Percentiles rank a stretch among this genome's conserved stretches.
phyloP scores from a whole-genome alignment of 1,139 yeast genomes.

The Blastobotrys elegans region DNA sequence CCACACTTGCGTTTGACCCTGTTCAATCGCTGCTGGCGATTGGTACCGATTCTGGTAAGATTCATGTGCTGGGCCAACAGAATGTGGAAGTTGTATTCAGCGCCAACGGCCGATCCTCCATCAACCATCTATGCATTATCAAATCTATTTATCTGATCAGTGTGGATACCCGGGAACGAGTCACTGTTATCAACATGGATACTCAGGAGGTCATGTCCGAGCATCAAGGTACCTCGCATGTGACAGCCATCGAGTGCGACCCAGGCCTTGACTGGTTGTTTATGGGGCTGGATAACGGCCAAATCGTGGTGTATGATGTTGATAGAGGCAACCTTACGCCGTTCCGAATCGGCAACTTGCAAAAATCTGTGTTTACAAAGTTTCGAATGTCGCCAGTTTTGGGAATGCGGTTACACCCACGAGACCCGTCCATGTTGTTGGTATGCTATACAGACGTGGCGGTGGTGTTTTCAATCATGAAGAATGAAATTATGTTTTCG shows the following conservation, averaged over 20 bases:
- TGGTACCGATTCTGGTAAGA: constrained; percentile 63
- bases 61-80: constrained; percentile 80
- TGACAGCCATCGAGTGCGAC: constrained; percentile 69
- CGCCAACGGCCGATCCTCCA: constrained; percentile 40
- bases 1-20: constrained; percentile 76
- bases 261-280: constrained; percentile 86
- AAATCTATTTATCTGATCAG: constrained; percentile 79
- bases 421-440: constrained; percentile 76
- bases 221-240: constrained; percentile 48
- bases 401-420: constrained; percentile 74
- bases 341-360: constrained; percentile 66
- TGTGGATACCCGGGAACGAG: constrained; percentile 48
- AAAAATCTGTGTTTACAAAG: constrained; percentile 38
- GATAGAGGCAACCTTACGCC: constrained; percentile 70
- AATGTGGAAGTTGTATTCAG: constrained; percentile 68
- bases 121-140: constrained; percentile 57
- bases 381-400: constrained; percentile 52
- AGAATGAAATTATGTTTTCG: constrained; percentile 50
- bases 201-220: constrained; percentile 54
- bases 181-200: constrained; percentile 67
- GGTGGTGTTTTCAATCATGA: constrained; percentile 60
- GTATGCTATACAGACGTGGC: constrained; percentile 70
- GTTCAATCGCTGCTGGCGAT: constrained; percentile 82
- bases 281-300: constrained; percentile 76
- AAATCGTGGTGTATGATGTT: constrained; percentile 70